phyloP scores from a whole-genome alignment of 177 flowering plant genomes.

The Telopea speciosissima region DNA sequence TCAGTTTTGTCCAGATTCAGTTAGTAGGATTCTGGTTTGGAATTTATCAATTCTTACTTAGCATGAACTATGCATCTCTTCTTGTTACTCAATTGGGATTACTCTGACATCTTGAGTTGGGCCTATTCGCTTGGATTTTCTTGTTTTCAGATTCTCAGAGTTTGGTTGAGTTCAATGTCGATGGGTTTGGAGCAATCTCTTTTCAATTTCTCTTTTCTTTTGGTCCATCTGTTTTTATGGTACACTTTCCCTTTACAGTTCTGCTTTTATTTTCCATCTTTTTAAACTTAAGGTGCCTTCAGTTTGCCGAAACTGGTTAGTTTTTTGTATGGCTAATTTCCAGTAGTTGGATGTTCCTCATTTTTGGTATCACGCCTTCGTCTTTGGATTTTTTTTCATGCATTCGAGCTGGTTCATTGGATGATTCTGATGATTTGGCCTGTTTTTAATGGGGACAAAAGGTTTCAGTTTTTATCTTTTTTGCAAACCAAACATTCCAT shows the following conservation, averaged over 20 bases:
- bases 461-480: not conserved
- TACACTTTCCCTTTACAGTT: not conserved
- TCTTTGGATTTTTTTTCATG: not conserved
- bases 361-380: not conserved
- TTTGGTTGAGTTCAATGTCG: not conserved
- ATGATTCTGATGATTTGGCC: not conserved
- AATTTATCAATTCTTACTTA: too few relatives aligned
- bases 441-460: not conserved
- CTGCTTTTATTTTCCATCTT: not conserved
- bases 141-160: not conserved
- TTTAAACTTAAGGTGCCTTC: not conserved
- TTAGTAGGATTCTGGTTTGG: too few relatives aligned
- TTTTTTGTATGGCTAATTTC: not conserved
- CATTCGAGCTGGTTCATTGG: not conserved
- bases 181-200: not conserved
- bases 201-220: not conserved
- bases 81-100: too few relatives aligned
- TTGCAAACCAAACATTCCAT: too few relatives aligned
- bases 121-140: not conserved
- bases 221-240: not conserved
- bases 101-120: not conserved
- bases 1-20: too few relatives aligned
- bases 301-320: not conserved
- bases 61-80: too few relatives aligned
- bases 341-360: too few relatives aligned